Percentiles rank a stretch among this genome's conserved stretches.
phyloP scores from a whole-genome alignment of 371 early-diverging fungal species.

The Syncephalastrum racemosum region DNA sequence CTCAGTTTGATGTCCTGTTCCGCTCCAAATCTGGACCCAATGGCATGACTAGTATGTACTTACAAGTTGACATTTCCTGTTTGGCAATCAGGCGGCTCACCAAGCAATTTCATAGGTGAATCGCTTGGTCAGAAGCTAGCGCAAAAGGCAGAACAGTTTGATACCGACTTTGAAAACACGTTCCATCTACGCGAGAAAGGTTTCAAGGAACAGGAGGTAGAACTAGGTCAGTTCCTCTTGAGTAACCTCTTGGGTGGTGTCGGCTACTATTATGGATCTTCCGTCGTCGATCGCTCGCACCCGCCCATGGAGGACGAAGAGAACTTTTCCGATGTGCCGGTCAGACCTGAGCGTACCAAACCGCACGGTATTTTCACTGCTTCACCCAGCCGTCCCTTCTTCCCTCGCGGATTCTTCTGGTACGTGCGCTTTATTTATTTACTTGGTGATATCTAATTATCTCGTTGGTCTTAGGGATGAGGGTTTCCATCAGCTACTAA shows the following conservation, averaged over 20 bases:
- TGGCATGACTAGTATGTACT: constrained; percentile 26
- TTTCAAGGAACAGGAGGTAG: constrained; percentile 56
- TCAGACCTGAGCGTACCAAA: constrained; percentile 57
- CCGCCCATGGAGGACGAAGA: constrained; percentile 50
- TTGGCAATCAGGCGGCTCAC: not conserved
- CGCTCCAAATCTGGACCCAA: constrained; percentile 42
- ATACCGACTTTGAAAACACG: constrained; percentile 71
- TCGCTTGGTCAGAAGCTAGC: constrained; percentile 19
- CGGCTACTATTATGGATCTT: constrained; percentile 68
- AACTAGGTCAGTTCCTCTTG: constrained; percentile 74
- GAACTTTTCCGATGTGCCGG: constrained; percentile 53
- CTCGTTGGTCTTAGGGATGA: constrained; percentile 67
- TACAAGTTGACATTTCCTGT: not conserved
- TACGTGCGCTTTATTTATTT: constrained; percentile 13
- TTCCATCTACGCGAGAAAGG: constrained; percentile 73
- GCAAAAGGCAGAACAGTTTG: constrained; percentile 50
- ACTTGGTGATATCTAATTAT: not conserved
- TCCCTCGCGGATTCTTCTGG: constrained; percentile 96
- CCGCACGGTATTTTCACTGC: constrained; percentile 80
- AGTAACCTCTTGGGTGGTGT: constrained; percentile 92
- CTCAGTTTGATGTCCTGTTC: constrained; percentile 62
- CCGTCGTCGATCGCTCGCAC: constrained; percentile 49
- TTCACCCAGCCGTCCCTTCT: constrained; percentile 91
- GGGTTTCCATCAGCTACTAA: constrained; percentile 89
- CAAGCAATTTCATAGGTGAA: constrained; percentile 22